phyloP scores from a whole-genome alignment of 1,284 basidiomycete species.

The Mycosarcoma maydis region DNA sequence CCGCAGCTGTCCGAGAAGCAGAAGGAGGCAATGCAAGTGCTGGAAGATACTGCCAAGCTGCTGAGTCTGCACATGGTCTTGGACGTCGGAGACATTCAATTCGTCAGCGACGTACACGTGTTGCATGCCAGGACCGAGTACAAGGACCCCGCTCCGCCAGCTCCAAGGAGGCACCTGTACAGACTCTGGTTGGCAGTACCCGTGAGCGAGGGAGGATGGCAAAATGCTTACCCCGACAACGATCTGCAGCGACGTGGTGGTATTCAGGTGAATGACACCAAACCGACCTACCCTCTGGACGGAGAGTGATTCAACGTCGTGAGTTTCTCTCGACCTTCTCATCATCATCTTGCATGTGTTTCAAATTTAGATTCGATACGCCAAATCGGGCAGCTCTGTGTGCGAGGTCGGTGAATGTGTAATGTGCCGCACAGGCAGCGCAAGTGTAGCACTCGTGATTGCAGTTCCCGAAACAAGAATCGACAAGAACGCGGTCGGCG shows the following conservation, averaged over 20 bases:
- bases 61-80: conserved; percentile 69
- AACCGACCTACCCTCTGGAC: conserved; percentile 68
- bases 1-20: conserved; percentile 66
- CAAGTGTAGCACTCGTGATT: not conserved
- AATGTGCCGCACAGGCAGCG: not conserved
- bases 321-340: too few relatives aligned
- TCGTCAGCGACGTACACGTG: conserved; percentile 62
- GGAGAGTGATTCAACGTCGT: too few relatives aligned
- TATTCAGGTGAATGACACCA: conserved; percentile 65
- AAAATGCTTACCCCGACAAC: conserved; percentile 67
- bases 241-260: conserved; percentile 65
- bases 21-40: conserved; percentile 67
- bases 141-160: conserved; percentile 67
- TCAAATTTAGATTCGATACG: too few relatives aligned
- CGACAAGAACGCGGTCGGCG: too few relatives aligned
- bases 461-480: not conserved
- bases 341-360: too few relatives aligned
- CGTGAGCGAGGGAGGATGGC: conserved; percentile 68
- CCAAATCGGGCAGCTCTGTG: too few relatives aligned
- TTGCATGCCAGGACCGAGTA: conserved; percentile 69
- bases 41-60: conserved; percentile 68
- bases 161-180: conserved; percentile 68
- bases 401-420: not conserved
- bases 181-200: conserved; percentile 69
- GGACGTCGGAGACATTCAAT: conserved; percentile 67